Evolutionary conservation across 2,329 filamentous ascomycete species (phyloP).

Genomic region (Sphaerulina vaccinii): DNA sequence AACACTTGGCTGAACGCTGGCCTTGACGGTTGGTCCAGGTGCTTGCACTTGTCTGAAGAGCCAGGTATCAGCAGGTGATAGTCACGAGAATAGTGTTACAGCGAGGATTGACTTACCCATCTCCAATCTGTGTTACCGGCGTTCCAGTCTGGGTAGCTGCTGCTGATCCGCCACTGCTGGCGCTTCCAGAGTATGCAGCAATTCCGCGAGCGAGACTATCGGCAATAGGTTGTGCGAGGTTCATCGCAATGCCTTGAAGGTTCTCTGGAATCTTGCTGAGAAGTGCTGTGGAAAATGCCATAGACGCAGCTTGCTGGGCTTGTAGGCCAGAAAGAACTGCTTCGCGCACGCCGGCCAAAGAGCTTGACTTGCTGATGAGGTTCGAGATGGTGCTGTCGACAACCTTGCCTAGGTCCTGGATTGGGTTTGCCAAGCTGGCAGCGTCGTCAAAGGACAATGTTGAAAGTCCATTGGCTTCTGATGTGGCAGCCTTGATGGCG

Average conservation of each 20-base stretch:
- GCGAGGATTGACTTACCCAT: too few relatives aligned
- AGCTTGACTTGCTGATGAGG: constrained; percentile 14
- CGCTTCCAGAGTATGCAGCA: constrained; percentile 7
- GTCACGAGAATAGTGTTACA: neutral
- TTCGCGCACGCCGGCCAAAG: constrained; percentile 10
- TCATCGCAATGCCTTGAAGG: constrained; percentile 9
- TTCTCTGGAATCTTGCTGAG: constrained; percentile 15
- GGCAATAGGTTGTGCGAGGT: constrained; percentile 15
- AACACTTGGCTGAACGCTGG: constrained; percentile 4
- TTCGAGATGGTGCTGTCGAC: constrained; percentile 13
- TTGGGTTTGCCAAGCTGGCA: constrained; percentile 12
- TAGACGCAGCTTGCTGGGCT: constrained; percentile 12
- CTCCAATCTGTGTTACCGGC: neutral
- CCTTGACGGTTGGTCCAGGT: too few relatives aligned
- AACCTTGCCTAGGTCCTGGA: constrained; percentile 12
- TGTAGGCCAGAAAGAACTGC: constrained; percentile 16
- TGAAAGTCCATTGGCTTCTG: constrained; percentile 14
- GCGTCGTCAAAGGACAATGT: constrained; percentile 15
- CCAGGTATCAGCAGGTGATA: neutral
- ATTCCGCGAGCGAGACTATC: constrained; percentile 14
- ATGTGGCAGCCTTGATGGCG: constrained; percentile 17
- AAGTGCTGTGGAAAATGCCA: constrained; percentile 14
- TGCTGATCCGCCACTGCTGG: neutral
- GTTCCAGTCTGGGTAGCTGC: constrained; percentile 3
- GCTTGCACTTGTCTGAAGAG: neutral